Evolutionary conservation across 176 grass and related monocot species (phyloP), one percentile per base, ranked within the genome.

Genomic region (Ensete glaucum): DNA sequence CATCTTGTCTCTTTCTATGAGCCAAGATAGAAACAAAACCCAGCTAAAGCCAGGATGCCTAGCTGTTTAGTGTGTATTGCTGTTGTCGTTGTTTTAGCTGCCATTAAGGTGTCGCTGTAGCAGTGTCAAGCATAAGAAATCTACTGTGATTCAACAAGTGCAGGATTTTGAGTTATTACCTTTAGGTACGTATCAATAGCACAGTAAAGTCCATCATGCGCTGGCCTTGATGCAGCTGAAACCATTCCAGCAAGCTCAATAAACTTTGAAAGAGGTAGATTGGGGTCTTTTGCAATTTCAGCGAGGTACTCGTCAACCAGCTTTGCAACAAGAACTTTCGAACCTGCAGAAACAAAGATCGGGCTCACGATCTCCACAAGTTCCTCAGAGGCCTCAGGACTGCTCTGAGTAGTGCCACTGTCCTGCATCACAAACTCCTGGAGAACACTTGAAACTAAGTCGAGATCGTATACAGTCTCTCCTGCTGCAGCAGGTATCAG

Each of bases 161-260:
- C 25, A 51, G 73, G 73, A 10, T 59, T 53, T 59, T 60, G 11
- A 48, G 16, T n/a, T 70, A 52, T 3, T 82, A 99, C 96, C 96
- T 99, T 95, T 11, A 99, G 85, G 89, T 95, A 99, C 83, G 86
- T 89, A 74, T 99, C 96, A 79, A 99, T 95, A 49, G 91, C 96
- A 55, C 87, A 85, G 75, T 99, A 99, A 76, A 95, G 83, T 50
- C 76, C 88, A 3, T 99, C 96, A 86, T 99, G 96, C 1, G 63
- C 82, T 72, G 83, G 77, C 55, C 91, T 88, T 34, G 86, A 85
- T 25, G 75, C 71, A 24, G 51, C 77, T 62, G 85, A 78, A 25
- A 86, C 78, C 86, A 92, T 91, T 85, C 88, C 88, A 79, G 91
- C 88, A 85, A 99, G 81, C 1, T 69, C 71, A 29, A 92, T 73